Evolutionary conservation across 1,284 basidiomycete species (phyloP), one percentile per base, ranked within the genome.

Genomic region (Amylostereum areolatum): DNA sequence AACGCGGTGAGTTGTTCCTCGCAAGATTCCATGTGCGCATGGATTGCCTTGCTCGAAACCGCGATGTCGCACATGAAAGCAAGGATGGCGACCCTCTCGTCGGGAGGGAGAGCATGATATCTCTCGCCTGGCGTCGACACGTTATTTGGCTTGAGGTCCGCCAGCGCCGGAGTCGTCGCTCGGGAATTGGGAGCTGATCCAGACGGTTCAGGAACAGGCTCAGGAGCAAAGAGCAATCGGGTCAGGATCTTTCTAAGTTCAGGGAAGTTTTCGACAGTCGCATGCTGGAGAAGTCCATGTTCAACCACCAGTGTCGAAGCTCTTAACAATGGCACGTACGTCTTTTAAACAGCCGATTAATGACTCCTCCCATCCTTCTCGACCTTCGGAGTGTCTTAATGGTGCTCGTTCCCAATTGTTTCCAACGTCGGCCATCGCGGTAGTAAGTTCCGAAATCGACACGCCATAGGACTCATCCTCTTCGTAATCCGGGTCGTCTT

Each of bases 1-100:
- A 97, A 74, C 40, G 94, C 90, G 8, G 97, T 98, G 52, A 99
- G 69, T 55, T 88, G 84, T 56, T 87, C 80, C 60, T 95, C 94
- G 59, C 90, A 92, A 47, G 83, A 80, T 59, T 99, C 97, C 80
- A 98, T 90, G 60, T 90, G 92, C 9, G 76, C 68, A 62, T 95
- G 89, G 40, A 97, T 81, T 4, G 82, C 76, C 63, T 92, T 94
- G 65, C 92, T 96, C 43, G 93, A 92, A 29, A 94, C 83, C 0
- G 89, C 93, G 45, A 95, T 69, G 62, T 96, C 89, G 67, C 88
- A 90, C 70, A 99, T 77, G 68, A 96, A 97, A 7, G 81, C 74
- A 47, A 99, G 68, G 53, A 97, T 89, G 35, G 85, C 78, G 48
- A 98, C 79, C 62, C 93, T 92, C 64, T 97, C 90, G 45, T 73